Evolutionary conservation across 306 rosid genomes (phyloP).

Genomic region (Trifolium fragiferum): DNA sequence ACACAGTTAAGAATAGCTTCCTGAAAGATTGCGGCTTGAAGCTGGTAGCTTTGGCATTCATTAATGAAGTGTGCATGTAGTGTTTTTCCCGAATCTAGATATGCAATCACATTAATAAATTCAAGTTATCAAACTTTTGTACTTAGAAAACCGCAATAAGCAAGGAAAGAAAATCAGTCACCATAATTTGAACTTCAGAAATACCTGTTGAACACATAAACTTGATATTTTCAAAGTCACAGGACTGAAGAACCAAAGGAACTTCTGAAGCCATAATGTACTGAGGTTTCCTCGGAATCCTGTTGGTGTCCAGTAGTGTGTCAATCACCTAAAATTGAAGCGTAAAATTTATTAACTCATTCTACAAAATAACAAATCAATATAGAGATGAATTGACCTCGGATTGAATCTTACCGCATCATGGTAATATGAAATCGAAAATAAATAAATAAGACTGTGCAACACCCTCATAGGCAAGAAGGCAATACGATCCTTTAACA

Average conservation of each 20-base stretch:
- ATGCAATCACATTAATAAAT: constrained; percentile 29
- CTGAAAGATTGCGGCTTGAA: constrained; percentile 77
- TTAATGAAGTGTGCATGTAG: constrained; percentile 63
- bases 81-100: constrained; percentile 67
- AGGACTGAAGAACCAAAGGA: constrained; percentile 88
- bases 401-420: constrained; percentile 21
- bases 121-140: constrained; percentile 22
- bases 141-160: not conserved
- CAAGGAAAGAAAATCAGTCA: constrained; percentile 15
- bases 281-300: constrained; percentile 81
- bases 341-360: constrained; percentile 38
- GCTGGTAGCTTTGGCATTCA: constrained; percentile 71
- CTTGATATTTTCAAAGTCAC: constrained; percentile 78
- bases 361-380: constrained; percentile 31
- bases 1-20: constrained; percentile 73
- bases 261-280: constrained; percentile 80
- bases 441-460: not conserved
- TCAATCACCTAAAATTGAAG: constrained; percentile 69
- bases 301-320: constrained; percentile 62
- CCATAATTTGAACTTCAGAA: constrained; percentile 29
- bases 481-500: not conserved
- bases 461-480: constrained; percentile 14
- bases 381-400: constrained; percentile 16
- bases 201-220: constrained; percentile 87
- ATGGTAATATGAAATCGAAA: not conserved